Evolutionary conservation across 257 asterid species (phyloP).

Genomic region (Nicotiana attenuata): DNA sequence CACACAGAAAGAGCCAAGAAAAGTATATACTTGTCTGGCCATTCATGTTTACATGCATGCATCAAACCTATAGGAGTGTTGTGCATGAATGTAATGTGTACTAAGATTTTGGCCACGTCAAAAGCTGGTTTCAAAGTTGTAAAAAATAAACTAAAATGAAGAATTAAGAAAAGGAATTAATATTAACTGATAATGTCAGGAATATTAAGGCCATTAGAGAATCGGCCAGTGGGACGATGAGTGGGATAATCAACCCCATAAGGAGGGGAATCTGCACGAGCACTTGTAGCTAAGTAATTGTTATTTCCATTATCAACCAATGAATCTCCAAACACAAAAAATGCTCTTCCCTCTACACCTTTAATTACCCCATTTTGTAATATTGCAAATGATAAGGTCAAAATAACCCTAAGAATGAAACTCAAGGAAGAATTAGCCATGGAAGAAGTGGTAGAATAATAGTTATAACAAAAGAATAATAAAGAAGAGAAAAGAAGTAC

Average conservation of each 20-base stretch:
- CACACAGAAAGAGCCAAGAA: background rate
- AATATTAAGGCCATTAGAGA: conserved; percentile 68
- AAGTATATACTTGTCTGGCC: background rate
- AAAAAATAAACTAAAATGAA: background rate
- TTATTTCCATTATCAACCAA: conserved; percentile 76
- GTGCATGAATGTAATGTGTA: background rate
- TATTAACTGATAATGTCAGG: conserved; percentile 61
- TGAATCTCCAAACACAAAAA: conserved; percentile 73
- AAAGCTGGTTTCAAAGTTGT: background rate
- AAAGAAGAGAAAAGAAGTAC: background rate
- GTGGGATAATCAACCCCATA: conserved; percentile 68
- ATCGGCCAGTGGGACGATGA: conserved; percentile 68
- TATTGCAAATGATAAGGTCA: conserved; percentile 7
- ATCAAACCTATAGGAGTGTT: background rate
- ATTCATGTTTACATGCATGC: background rate
- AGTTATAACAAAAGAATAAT: background rate
- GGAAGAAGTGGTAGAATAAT: conserved; percentile 21
- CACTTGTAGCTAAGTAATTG: conserved; percentile 57
- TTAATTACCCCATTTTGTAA: background rate
- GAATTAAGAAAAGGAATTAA: background rate
- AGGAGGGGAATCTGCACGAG: conserved; percentile 76
- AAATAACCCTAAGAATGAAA: background rate
- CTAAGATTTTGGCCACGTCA: background rate
- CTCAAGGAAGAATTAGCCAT: conserved; percentile 17
- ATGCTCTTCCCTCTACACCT: conserved; percentile 34